These are phyloP conservation scores for Lotmaria passim DNA, from an alignment of 208 protist genomes.

Conservation along the genomic window DNA sequence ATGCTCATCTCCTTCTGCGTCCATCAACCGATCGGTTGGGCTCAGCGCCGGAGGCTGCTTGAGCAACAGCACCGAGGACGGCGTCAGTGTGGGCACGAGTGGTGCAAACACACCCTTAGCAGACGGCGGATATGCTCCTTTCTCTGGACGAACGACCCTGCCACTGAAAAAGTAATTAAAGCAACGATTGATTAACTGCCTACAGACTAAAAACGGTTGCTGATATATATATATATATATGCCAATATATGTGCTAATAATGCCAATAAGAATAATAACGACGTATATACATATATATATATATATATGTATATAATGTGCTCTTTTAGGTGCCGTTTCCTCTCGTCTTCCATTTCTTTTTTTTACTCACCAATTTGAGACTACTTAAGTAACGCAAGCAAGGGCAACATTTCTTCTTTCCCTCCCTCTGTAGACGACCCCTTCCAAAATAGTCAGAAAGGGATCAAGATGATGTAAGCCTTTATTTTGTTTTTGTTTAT, in stretches of 20 bases:
- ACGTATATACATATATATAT: background rate
- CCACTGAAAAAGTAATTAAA: slow-evolving; percentile 16
- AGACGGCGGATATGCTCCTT: slow-evolving; percentile 20
- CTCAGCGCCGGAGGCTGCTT: slow-evolving; percentile 5
- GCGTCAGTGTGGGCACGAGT: slow-evolving; percentile 33
- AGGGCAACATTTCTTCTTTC: too few species aligned
- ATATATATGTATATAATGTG: too few species aligned
- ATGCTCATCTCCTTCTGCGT: slow-evolving; percentile 10
- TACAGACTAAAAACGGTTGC: background rate
- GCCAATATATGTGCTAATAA: background rate
- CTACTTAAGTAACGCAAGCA: too few species aligned
- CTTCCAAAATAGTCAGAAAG: too few species aligned
- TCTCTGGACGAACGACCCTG: slow-evolving; percentile 3
- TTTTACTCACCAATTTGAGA: too few species aligned
- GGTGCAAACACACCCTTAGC: slow-evolving; percentile 34
- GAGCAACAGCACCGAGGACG: slow-evolving; percentile 39
- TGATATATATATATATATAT: background rate
- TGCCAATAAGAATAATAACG: background rate
- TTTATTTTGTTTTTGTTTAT: too few species aligned
- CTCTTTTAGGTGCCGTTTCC: too few species aligned
- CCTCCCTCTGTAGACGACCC: too few species aligned
- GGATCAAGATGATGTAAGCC: too few species aligned
- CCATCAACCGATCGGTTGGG: slow-evolving; percentile 8
- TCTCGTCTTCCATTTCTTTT: too few species aligned
- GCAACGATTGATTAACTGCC: slow-evolving; percentile 13